phyloP scores from a whole-genome alignment of 257 asterid species.

The Fraxinus cuspidata region DNA sequence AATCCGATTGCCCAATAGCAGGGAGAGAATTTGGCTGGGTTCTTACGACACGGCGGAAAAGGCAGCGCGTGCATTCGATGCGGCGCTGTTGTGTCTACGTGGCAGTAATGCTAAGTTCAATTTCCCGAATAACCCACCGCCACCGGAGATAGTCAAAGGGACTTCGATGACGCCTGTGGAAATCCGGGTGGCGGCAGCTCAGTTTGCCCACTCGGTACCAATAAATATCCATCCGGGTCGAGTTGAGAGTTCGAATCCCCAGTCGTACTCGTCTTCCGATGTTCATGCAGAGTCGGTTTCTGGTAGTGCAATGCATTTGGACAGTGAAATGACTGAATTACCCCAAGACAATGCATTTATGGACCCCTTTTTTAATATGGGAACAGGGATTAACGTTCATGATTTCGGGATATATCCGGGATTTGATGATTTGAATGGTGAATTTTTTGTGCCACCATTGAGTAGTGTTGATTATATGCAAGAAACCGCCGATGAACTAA shows the following conservation, averaged over 20 bases:
- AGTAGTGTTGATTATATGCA: conserved; percentile 35
- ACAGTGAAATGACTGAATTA: conserved; percentile 39
- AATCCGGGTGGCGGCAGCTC: conserved; percentile 71
- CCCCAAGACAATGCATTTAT: conserved; percentile 47
- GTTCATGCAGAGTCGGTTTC: conserved; percentile 51
- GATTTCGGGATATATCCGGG: conserved; percentile 65
- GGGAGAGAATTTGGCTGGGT: conserved; percentile 77
- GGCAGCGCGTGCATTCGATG: conserved; percentile 81
- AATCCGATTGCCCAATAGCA: conserved; percentile 65
- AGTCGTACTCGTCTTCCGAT: conserved; percentile 32
- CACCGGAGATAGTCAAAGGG: conserved; percentile 48
- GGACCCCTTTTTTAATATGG: conserved; percentile 42
- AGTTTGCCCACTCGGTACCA: conserved; percentile 44
- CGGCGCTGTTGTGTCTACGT: conserved; percentile 66
- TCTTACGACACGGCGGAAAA: conserved; percentile 67
- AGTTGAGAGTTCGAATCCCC: conserved; percentile 37
- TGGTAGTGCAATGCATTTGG: conserved; percentile 32
- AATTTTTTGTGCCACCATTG: conserved; percentile 39
- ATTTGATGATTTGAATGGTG: conserved; percentile 50
- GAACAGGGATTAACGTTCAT: conserved; percentile 28
- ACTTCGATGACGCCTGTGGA: conserved; percentile 53
- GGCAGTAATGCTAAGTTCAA: conserved; percentile 62
- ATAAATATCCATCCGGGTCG: conserved; percentile 26
- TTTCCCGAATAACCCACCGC: conserved; percentile 59
- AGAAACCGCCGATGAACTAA: conserved; percentile 36